Conservation (phyloP, 768 basidiomycete genomes). For the Holtermannia corniformis region DNA sequence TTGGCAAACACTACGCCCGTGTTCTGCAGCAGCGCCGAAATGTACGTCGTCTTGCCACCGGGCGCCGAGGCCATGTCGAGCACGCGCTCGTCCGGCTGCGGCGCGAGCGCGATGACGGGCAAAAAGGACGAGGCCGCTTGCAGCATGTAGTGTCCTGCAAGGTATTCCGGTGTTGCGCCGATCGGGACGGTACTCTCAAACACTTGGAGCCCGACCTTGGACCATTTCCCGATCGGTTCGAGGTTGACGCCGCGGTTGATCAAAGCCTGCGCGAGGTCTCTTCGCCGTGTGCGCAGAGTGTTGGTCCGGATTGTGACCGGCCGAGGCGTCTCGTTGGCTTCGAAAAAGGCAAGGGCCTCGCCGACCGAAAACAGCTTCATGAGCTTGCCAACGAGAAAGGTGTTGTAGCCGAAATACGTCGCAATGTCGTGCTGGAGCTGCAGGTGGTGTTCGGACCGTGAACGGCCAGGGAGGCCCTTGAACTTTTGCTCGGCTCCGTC, state of each 20-base stretch:
- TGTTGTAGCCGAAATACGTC: slow-evolving; percentile 96
- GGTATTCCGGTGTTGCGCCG: slow-evolving; percentile 95
- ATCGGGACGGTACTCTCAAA: slow-evolving; percentile 95
- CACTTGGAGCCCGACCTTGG: slow-evolving; percentile 95
- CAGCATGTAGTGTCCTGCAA: slow-evolving; percentile 98
- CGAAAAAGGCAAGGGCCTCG: slow-evolving; percentile 98
- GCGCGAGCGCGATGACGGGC: slow-evolving; percentile 91
- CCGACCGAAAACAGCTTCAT: slow-evolving; percentile 85
- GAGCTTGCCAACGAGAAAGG: slow-evolving; percentile 85
- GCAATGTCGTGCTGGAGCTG: slow-evolving; percentile 83
- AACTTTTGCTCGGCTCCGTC: slow-evolving; percentile 30
- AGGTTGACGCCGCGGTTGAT: slow-evolving; percentile 94
- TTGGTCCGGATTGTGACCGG: slow-evolving; percentile 98
- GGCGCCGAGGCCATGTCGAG: slow-evolving; percentile 99
- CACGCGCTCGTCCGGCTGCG: slow-evolving; percentile 84
- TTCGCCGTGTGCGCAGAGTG: slow-evolving; percentile 81
- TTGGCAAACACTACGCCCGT: slow-evolving; percentile 98
- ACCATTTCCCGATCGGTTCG: slow-evolving; percentile 98
- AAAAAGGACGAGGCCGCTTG: slow-evolving; percentile 98
- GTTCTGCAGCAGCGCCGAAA: slow-evolving; percentile 92
- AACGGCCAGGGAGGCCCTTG: slow-evolving; percentile 49
- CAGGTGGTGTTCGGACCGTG: slow-evolving; percentile 78
- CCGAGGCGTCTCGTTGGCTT: slow-evolving; percentile 88
- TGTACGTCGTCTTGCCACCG: slow-evolving; percentile 96
- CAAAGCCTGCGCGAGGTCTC: slow-evolving; percentile 86